These are phyloP conservation scores for Arthrobotrys sinensis DNA, from an alignment of 2,329 filamentous ascomycete genomes.

Conservation along the genomic window DNA sequence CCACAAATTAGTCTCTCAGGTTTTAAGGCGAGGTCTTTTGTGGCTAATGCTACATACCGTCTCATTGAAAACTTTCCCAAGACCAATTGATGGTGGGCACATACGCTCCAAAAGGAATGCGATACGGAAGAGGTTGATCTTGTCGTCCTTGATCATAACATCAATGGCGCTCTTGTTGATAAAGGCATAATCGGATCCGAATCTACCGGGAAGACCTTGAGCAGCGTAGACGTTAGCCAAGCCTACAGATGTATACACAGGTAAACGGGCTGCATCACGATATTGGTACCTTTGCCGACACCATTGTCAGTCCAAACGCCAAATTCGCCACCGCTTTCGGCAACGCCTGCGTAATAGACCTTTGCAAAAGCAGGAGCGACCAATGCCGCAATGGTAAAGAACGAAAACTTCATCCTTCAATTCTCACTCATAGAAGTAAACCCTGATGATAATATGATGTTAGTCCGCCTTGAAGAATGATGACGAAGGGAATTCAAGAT, in stretches of 20 bases:
- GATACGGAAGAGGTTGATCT: conserved; percentile 71
- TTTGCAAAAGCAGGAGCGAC: conserved; percentile 65
- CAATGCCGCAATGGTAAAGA: background rate
- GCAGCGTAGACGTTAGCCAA: conserved; percentile 64
- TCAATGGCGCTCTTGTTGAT: conserved; percentile 70
- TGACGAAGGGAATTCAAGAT: too few relatives aligned
- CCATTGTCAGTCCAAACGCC: conserved; percentile 67
- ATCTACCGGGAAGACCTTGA: conserved; percentile 70
- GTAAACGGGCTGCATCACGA: conserved; percentile 62
- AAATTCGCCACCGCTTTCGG: conserved; percentile 71
- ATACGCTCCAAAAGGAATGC: conserved; percentile 72
- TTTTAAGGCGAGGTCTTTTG: too few relatives aligned
- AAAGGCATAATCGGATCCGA: conserved; percentile 72
- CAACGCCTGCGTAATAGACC: conserved; percentile 71
- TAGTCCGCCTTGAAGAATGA: too few relatives aligned
- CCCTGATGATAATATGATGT: background rate
- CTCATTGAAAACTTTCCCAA: conserved; percentile 71
- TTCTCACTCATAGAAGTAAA: background rate
- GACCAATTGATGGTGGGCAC: conserved; percentile 69
- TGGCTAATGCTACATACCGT: conserved; percentile 64
- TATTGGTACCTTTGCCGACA: background rate
- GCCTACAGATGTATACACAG: conserved; percentile 58
- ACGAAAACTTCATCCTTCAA: conserved; percentile 7
- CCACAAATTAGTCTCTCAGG: too few relatives aligned
- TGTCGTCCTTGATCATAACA: conserved; percentile 70